phyloP scores from a whole-genome alignment of 139 green algal genomes.

The Monoraphidium neglectum region DNA sequence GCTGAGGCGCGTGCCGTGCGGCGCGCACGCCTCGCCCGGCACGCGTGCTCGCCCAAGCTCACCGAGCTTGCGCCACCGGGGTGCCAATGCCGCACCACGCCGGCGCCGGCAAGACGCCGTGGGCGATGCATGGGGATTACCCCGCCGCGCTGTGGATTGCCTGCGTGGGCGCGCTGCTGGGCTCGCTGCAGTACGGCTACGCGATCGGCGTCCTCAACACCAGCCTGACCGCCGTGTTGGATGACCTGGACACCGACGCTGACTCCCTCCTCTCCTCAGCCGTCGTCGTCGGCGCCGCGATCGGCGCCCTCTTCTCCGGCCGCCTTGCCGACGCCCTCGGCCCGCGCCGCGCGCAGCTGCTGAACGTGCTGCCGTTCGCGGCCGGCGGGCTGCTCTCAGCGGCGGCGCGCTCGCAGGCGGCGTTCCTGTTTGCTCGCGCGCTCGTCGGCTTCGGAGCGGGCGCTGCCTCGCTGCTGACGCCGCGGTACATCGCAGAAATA shows the following conservation, averaged over 20 bases:
- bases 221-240: not conserved
- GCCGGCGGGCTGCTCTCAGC: not conserved
- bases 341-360: slow-evolving; percentile 33
- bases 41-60: too few relatives aligned
- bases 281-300: slow-evolving; percentile 34
- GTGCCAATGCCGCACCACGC: too few relatives aligned
- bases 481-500: slow-evolving; percentile 35
- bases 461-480: slow-evolving; percentile 21
- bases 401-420: not conserved
- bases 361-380: slow-evolving; percentile 17
- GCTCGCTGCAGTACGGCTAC: slow-evolving; percentile 29
- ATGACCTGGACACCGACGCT: slow-evolving; percentile 16
- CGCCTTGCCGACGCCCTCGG: slow-evolving; percentile 50
- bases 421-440: slow-evolving; percentile 10
- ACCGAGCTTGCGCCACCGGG: too few relatives aligned
- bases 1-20: too few relatives aligned
- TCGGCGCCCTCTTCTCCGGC: slow-evolving; percentile 46
- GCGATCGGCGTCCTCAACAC: slow-evolving; percentile 73
- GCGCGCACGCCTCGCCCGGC: too few relatives aligned
- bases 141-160: too few relatives aligned
- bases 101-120: too few relatives aligned
- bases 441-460: slow-evolving; percentile 27
- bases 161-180: not conserved
- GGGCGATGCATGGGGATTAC: too few relatives aligned
- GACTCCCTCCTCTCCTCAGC: slow-evolving; percentile 19